Evolutionary conservation across 2,329 filamentous ascomycete species (phyloP).

Genomic region (Chaetomiaceae sp.): DNA sequence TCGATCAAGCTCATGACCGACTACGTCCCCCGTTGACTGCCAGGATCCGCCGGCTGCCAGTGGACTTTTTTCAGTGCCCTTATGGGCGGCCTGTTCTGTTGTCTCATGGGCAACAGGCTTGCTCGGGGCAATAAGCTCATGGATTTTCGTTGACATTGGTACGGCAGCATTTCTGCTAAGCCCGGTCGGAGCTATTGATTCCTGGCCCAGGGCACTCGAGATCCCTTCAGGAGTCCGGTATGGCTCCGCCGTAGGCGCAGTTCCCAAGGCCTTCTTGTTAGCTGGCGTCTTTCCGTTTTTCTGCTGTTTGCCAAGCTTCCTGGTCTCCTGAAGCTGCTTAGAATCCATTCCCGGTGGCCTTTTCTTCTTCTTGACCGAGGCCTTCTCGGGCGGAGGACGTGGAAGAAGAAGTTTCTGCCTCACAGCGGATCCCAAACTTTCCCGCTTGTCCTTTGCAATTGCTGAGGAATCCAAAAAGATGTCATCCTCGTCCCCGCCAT

Average conservation of each 20-base stretch:
- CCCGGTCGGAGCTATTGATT: not conserved
- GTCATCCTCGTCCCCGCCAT: constrained; percentile 32
- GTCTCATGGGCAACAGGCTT: not conserved
- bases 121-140: not conserved
- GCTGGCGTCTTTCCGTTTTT: not conserved
- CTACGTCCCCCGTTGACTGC: not conserved
- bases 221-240: too few species aligned
- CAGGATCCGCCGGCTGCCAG: not conserved
- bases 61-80: not conserved
- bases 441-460: not conserved
- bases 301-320: not conserved
- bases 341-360: not conserved
- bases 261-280: not conserved
- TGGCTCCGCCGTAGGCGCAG: not conserved
- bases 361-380: not conserved
- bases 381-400: not conserved
- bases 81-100: not conserved
- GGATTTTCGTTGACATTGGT: not conserved
- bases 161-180: not conserved
- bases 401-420: constrained; percentile 14
- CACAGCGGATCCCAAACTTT: not conserved
- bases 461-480: constrained; percentile 26
- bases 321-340: not conserved
- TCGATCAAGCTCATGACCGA: not conserved
- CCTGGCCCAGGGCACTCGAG: not conserved